Evolutionary conservation across 768 basidiomycete genomes (phyloP).

Genomic region (Lactarius indigo): DNA sequence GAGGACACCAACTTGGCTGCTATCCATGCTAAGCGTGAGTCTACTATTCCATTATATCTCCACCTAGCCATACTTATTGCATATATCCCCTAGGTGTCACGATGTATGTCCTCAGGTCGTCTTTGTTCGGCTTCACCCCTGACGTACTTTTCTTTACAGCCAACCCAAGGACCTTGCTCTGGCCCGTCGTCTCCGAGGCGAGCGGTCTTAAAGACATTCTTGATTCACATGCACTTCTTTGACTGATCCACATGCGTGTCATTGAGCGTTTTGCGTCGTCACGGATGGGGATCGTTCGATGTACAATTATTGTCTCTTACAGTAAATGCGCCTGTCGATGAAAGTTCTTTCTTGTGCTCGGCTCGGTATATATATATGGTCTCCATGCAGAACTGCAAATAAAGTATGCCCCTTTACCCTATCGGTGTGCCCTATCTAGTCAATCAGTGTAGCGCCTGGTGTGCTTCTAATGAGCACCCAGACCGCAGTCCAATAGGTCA

Average conservation of each 20-base stretch:
- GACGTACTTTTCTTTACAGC: constrained; percentile 32
- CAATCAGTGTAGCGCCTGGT: no score
- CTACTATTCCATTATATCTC: background rate
- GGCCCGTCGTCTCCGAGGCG: constrained; percentile 75
- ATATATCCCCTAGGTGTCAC: constrained; percentile 19
- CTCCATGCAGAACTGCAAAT: background rate
- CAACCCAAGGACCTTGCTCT: constrained; percentile 85
- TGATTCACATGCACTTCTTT: background rate
- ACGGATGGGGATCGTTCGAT: constrained; percentile 18
- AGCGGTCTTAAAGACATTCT: constrained; percentile 51
- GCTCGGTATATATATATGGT: constrained; percentile 16
- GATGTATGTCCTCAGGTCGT: constrained; percentile 19
- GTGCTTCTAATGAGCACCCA: no score
- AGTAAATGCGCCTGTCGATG: constrained; percentile 14
- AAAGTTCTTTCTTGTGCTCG: constrained; percentile 4
- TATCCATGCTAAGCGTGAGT: constrained; percentile 75
- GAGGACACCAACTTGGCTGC: constrained; percentile 91
- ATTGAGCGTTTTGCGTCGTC: constrained; percentile 7
- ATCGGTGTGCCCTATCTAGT: background rate
- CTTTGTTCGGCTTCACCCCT: background rate
- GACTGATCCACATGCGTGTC: constrained; percentile 1
- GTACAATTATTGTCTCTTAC: constrained; percentile 17
- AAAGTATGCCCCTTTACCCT: background rate
- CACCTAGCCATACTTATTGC: background rate
- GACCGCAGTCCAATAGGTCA: background rate